A percentile compares a stretch with the other conserved stretches of the same genome.
Evolutionary conservation across 768 basidiomycete genomes (phyloP).

Genomic region (Hygrophoropsis aurantiaca): DNA sequence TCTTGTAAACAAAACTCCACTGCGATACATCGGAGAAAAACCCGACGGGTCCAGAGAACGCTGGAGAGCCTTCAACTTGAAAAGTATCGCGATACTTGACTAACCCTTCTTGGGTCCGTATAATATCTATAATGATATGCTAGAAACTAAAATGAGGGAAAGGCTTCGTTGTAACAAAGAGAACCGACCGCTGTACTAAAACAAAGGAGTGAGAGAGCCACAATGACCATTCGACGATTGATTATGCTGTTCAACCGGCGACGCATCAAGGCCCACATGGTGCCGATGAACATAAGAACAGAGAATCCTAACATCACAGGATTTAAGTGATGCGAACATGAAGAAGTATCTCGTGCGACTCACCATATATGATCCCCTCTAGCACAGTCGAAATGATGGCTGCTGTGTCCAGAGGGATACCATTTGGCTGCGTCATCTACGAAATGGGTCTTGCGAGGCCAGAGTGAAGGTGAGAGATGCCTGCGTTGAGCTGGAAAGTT

Average conservation of each 20-base stretch:
- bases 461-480: neutral
- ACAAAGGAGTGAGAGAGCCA: slow-evolving; percentile 20
- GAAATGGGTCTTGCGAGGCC: neutral
- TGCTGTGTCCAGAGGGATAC: slow-evolving; percentile 18
- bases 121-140: slow-evolving; percentile 18
- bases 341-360: neutral
- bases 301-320: slow-evolving; percentile 28
- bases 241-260: slow-evolving; percentile 3
- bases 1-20: slow-evolving; percentile 28
- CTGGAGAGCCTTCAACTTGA: too few relatives aligned
- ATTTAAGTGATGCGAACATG: too few relatives aligned
- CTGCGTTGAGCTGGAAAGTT: too few relatives aligned
- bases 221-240: slow-evolving; percentile 12
- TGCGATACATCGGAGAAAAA: slow-evolving; percentile 25
- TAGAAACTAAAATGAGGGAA: neutral
- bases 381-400: slow-evolving; percentile 22
- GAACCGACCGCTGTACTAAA: slow-evolving; percentile 20
- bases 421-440: slow-evolving; percentile 3
- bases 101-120: slow-evolving; percentile 19
- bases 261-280: slow-evolving; percentile 18
- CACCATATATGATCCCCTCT: slow-evolving; percentile 27
- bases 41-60: slow-evolving; percentile 19
- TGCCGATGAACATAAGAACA: slow-evolving; percentile 27
- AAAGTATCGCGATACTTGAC: slow-evolving; percentile 16
- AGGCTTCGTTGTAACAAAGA: neutral